These are phyloP conservation scores for Neospermospora avenae DNA, from an alignment of 2,329 filamentous ascomycete species.

Conservation along the genomic window DNA sequence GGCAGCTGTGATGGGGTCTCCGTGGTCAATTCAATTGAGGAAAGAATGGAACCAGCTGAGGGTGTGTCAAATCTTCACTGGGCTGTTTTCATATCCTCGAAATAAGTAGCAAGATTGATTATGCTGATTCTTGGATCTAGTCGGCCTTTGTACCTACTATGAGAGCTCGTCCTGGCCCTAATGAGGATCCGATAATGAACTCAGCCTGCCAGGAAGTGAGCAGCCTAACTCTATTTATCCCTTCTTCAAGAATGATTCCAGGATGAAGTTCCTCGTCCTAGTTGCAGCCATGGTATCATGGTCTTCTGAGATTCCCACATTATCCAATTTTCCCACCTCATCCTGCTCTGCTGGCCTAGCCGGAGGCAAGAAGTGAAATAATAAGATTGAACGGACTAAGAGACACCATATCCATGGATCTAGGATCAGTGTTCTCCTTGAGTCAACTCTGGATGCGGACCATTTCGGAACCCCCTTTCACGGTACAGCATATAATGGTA, in stretches of 20 bases:
- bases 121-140: no score
- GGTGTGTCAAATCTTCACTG: no score
- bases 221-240: no score
- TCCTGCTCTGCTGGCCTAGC: neutral
- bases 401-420: neutral
- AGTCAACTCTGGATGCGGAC: neutral
- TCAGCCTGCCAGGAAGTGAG: neutral
- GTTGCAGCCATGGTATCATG: neutral
- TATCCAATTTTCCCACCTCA: neutral
- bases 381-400: neutral
- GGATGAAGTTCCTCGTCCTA: no score
- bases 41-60: no score
- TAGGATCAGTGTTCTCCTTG: neutral
- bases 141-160: neutral
- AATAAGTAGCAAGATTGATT: no score
- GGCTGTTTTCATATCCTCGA: no score
- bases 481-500: neutral
- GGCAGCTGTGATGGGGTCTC: neutral
- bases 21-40: neutral
- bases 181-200: neutral
- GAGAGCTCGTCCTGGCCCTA: neutral
- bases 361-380: neutral
- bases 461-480: neutral
- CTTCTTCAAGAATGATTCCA: no score
- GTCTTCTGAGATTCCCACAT: neutral